Percentiles rank a stretch among this genome's conserved stretches.
These are phyloP conservation scores for Microsporum audouinii DNA, from an alignment of 2,329 filamentous ascomycete genomes.

Conservation along the genomic window DNA sequence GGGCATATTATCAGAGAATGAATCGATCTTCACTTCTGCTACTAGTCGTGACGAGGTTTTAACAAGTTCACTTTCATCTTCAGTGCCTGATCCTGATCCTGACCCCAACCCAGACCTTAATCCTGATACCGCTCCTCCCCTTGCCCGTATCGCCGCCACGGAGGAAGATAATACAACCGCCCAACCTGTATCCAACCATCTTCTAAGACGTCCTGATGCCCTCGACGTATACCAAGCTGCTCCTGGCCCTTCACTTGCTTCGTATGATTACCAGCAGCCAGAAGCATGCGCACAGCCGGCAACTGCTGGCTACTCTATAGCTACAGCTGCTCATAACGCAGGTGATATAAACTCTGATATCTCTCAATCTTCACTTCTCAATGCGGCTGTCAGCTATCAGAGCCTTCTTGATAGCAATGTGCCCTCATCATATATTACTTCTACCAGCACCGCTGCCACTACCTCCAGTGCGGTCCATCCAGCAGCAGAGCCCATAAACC, in stretches of 20 bases:
- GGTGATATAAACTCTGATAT: constrained; percentile 17
- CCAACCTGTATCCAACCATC: not conserved
- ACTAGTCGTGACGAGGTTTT: constrained; percentile 1
- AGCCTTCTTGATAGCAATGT: constrained; percentile 39
- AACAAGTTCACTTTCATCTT: not conserved
- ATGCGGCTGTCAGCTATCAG: constrained; percentile 38
- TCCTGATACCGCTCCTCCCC: not conserved
- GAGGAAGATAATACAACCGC: not conserved
- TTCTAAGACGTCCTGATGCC: not conserved
- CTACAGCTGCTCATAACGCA: constrained; percentile 12
- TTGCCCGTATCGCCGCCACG: not conserved
- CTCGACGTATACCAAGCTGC: not conserved
- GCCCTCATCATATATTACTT: constrained; percentile 20
- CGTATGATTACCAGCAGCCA: not conserved
- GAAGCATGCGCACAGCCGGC: not conserved
- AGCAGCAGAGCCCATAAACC: constrained; percentile 16
- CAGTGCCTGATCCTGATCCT: constrained; percentile 1
- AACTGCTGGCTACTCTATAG: not conserved
- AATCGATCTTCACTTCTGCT: not conserved
- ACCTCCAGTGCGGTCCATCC: constrained; percentile 17
- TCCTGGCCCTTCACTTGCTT: not conserved
- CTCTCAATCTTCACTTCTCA: constrained; percentile 14
- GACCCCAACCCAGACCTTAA: not conserved
- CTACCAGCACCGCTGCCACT: constrained; percentile 15
- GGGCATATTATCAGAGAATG: constrained; percentile 19